Evolutionary conservation across 371 early-diverging fungal species (phyloP).

Genomic region (Umbelopsis sp.): DNA sequence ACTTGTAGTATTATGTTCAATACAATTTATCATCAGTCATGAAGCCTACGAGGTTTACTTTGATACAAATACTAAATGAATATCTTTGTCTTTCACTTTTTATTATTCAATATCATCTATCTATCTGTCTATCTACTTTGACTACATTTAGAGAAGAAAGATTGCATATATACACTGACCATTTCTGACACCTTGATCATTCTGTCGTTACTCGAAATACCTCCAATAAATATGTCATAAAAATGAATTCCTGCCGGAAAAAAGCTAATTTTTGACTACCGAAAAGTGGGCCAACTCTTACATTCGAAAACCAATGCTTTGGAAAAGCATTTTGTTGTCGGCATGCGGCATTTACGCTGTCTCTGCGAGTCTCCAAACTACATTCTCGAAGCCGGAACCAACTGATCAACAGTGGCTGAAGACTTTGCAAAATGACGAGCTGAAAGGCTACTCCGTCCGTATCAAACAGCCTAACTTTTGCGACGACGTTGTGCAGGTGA

Average conservation of each 20-base stretch:
- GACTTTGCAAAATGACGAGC: conserved; percentile 23
- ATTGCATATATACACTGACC: too few relatives aligned
- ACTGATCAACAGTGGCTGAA: conserved; percentile 1
- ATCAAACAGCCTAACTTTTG: conserved; percentile 38
- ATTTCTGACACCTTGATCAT: too few relatives aligned
- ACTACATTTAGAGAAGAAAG: too few relatives aligned
- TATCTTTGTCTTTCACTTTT: too few relatives aligned
- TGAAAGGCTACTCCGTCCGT: conserved; percentile 34
- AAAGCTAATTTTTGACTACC: not conserved
- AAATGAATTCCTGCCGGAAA: not conserved
- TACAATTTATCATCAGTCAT: too few relatives aligned
- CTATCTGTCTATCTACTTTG: too few relatives aligned
- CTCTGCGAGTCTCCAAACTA: conserved; percentile 6
- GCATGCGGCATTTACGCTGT: conserved; percentile 12
- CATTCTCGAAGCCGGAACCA: not conserved
- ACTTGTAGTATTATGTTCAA: too few relatives aligned
- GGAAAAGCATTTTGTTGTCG: not conserved
- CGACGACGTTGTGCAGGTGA: conserved; percentile 39
- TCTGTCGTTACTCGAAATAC: too few relatives aligned
- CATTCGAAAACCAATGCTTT: not conserved
- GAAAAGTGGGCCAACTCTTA: not conserved
- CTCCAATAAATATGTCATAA: not conserved
- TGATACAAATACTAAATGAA: too few relatives aligned
- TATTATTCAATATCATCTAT: too few relatives aligned
- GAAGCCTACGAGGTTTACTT: too few relatives aligned